Evolutionary conservation across 2,329 filamentous ascomycete genomes (phyloP).

Genomic region (Macrophomina pseudophaseolina): DNA sequence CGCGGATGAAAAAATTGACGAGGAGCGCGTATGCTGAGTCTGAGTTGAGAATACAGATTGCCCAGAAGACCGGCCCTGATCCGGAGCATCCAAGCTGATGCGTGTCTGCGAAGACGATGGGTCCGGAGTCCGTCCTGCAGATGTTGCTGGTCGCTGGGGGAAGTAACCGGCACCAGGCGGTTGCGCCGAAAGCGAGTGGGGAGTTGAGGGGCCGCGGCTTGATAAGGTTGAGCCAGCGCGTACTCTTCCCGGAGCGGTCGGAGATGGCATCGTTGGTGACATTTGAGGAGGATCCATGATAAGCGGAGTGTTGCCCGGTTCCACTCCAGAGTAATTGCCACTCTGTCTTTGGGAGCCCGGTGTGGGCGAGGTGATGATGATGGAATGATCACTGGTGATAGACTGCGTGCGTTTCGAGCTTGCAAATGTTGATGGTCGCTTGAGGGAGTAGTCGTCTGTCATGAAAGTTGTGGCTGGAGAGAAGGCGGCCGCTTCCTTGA

Average conservation of each 20-base stretch:
- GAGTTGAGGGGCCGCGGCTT: constrained; percentile 58
- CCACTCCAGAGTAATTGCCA: constrained; percentile 26
- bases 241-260: constrained; percentile 48
- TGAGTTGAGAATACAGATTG: constrained; percentile 25
- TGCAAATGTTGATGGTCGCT: constrained; percentile 46
- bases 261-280: constrained; percentile 24
- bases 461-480: constrained; percentile 56
- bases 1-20: constrained; percentile 84
- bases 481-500: constrained; percentile 71
- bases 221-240: constrained; percentile 63
- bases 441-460: constrained; percentile 45
- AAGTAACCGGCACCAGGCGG: constrained; percentile 39
- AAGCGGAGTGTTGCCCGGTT: constrained; percentile 58
- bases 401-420: constrained; percentile 50
- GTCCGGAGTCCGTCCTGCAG: constrained; percentile 27
- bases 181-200: constrained; percentile 34
- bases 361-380: constrained; percentile 20
- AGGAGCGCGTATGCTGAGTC: constrained; percentile 57
- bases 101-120: constrained; percentile 7
- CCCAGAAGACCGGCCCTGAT: constrained; percentile 48
- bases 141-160: constrained; percentile 41
- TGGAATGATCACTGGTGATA: constrained; percentile 45
- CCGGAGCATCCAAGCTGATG: constrained; percentile 38
- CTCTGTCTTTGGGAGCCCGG: constrained; percentile 19
- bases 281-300: constrained; percentile 49